Conservation (phyloP, 192 early-diverging fungal species). For the Chytriomyces confervae region DNA sequence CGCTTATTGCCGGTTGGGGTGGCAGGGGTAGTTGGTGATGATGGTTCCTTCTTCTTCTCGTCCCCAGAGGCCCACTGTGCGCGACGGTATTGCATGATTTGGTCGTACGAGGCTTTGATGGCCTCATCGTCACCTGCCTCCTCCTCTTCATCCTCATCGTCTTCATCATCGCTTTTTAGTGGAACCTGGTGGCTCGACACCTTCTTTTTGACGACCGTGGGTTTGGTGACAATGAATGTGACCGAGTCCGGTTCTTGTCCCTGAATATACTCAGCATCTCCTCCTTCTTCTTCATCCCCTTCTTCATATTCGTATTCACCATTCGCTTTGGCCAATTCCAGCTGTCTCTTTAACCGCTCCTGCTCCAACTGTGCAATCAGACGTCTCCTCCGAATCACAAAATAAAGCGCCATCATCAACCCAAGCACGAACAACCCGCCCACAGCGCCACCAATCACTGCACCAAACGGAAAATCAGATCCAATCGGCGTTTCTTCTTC, state of each 20-base stretch:
- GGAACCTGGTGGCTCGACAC: background rate
- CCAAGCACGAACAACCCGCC: conserved; percentile 22
- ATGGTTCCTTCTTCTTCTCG: background rate
- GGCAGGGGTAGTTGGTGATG: background rate
- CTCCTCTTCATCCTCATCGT: conserved; percentile 21
- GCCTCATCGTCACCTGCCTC: background rate
- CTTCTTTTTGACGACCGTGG: background rate
- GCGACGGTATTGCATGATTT: conserved; percentile 15
- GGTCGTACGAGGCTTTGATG: background rate
- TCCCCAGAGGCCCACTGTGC: conserved; percentile 12
- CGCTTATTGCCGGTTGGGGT: background rate
- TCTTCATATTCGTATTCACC: background rate
- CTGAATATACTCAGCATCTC: no score
- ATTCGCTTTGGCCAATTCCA: background rate
- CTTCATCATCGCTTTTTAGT: background rate
- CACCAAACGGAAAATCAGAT: conserved; percentile 32
- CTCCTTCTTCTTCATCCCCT: background rate
- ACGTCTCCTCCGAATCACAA: conserved; percentile 26
- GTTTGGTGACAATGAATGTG: background rate
- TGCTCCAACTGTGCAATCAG: conserved; percentile 30
- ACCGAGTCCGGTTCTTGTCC: background rate
- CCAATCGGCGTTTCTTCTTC: conserved; percentile 10
- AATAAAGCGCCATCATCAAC: background rate
- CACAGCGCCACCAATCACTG: conserved; percentile 30
- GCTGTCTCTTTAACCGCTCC: conserved; percentile 4